Base-by-base conservation (phyloP, 192 early-diverging fungal genomes). In the Backusella luteola region DNA sequence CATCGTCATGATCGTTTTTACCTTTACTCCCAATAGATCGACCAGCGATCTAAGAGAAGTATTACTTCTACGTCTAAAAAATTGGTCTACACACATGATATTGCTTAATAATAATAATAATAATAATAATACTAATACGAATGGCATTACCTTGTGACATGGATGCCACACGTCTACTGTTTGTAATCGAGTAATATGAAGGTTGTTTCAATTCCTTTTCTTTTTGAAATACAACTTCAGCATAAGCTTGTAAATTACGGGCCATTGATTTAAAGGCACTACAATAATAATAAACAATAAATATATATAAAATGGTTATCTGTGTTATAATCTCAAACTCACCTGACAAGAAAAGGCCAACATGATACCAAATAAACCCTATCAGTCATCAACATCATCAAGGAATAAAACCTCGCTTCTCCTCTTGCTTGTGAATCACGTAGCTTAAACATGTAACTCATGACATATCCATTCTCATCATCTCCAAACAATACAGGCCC, bases 401-500 rank as follows among this genome's bases (percentile, higher is more conserved):
- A 81, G 9, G 85, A 90, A 75, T 92, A 92, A 68, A 82, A 88
- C 53, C 90, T 74, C 4, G 84, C 81, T 52, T 84, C 86, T 34
- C 91, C 91, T 53, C 91, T 81, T 39, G 91, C 90, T 73, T 92
- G 90, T 73, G 81, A 86, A 78, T 92, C 91, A 17, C 84, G 81
- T 59, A 92, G 78, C 67, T 89, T 91, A 81, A 92, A 92, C 85
- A 91, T 90, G 76, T 92, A 92, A 32, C 85, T 87, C 74, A 92
- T 85, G n/a, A 89, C 89, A 84, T 90, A 90, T 26, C 90, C 91
- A 72, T 89, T 88, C 41, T 85, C 79, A 26, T 90, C 88, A 73
- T 92, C 90, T 32, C 91, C 91, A 89, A 91, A 91, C 73, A 92
- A 82, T 11, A 91, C 87, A 1, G 91, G 85, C 0, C 91, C 91